Evolutionary conservation across 2,329 filamentous ascomycete species (phyloP), one percentile per base, ranked within the genome.

Genomic region (Intubia oerlemansii): DNA sequence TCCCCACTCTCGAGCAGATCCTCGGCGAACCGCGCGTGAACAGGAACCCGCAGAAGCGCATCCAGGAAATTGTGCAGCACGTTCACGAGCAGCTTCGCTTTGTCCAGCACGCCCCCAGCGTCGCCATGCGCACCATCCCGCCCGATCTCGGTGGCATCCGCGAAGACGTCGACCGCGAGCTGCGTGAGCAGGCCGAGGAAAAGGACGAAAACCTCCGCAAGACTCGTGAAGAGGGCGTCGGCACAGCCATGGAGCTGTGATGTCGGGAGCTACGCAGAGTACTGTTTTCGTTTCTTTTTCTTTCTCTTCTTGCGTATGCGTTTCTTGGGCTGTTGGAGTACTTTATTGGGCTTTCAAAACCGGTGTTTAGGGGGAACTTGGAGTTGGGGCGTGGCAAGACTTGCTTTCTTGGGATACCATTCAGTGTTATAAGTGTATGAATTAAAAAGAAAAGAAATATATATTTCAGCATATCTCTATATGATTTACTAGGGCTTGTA

Each of bases 51-150:
- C 59, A 66, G 28, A 75, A 82, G 42, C 76, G 80, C 35, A 56
- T 92, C 12, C 59, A 72, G 27, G 70, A 74, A 19, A 73, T 92
- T 24, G 62, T 90, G 4, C 62, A 75, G 44, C 71, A 79, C 34
- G 72, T 92, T 24, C 67, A 70, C 24, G 80, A 91, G 48, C 84
- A 95, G 50, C 51, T 98, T 38, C 64, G 79, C 16, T 93, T 91
- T 45, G 70, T 95, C 29, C 62, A 78, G 42, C 66, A 71, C 21
- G 80, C 81, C 7, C 88, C 88, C 1, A 91, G 81, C 41, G 80
- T 91, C 17, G 81, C 91, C 48, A 76, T 82, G 51, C 67, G 69
- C 39, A 63, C 69, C 25, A 77, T 93, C 30, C 81, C 80, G 8
- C 75, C 78, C 1, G 79, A 85, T 43, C 59, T 88, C 6, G 59